Evolutionary conservation across 352 stramenopile genomes (phyloP), one percentile per base, ranked within the genome.

Genomic region (Peronospora destructor): DNA sequence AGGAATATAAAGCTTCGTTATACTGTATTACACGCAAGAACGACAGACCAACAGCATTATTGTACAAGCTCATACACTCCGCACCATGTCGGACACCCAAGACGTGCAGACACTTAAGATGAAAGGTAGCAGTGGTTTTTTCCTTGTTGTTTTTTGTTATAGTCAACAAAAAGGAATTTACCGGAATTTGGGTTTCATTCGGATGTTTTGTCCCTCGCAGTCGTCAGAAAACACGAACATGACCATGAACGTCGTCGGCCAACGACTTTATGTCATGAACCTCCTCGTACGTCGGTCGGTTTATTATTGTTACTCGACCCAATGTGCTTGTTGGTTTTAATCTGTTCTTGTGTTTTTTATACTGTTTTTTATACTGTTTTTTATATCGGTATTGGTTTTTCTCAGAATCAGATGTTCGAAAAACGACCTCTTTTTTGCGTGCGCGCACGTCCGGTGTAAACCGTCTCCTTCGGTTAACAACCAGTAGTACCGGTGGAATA

Each of bases 221-320:
- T 76, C 40, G 54, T 73, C 28, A 73, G 76, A 48, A 85, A 86
- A 51, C 76, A 84, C 35, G 76, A 88, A n/a, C 52, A 61, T 21
- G 77, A 88, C 30, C 14, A 72, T 5, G 77, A 88, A 16, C 65
- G 75, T 1, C 71, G 77, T 16, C 73, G 74, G 16, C 84, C 77
- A 0, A 62, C 68, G 21, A 85, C 74, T 10, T 43, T 88, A 34
- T 45, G 72, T 0, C 61, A 84, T 9, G 76, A 87, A 43, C 59
- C 77, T 14, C 66, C 73, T 17, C 59, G 77, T 88, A 74, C 44
- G 76, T 74, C 3, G 21, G 23, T 26, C n/a, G n/a, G n/a, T n/a
- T n/a, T n/a, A n/a, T n/a, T n/a, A n/a, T 4, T 6, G 5, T 3
- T 4, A 4, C 3, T 26, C 23, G 23, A 26, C 23, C 2, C 4